phyloP scores from a whole-genome alignment of 306 rosid species.

The Acacia crassicarpa region DNA sequence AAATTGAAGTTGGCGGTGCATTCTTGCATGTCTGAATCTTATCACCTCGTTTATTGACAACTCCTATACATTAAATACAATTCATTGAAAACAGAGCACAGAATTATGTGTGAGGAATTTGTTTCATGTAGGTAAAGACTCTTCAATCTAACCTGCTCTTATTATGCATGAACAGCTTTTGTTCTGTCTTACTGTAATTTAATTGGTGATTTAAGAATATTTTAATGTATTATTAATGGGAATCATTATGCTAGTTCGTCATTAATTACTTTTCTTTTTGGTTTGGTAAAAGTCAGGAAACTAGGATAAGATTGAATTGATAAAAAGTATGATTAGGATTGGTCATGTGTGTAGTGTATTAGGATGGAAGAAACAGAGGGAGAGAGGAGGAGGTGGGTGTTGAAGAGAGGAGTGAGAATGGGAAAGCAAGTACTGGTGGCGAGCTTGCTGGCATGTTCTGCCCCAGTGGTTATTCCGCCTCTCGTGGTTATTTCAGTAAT shows the following conservation, averaged over 20 bases:
- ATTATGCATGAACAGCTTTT: not conserved
- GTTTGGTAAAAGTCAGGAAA: not conserved
- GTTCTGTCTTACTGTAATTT: not conserved
- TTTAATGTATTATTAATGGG: not conserved
- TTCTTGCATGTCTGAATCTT: not conserved
- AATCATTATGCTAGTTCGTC: not conserved
- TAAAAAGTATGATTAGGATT: not conserved
- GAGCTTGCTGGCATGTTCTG: slow-evolving; percentile 58
- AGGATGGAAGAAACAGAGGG: slow-evolving; percentile 57
- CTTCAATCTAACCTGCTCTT: not conserved
- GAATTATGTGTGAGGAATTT: not conserved
- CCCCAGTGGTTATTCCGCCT: slow-evolving; percentile 70
- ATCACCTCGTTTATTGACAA: not conserved
- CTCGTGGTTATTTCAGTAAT: slow-evolving; percentile 64
- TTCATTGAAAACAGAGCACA: not conserved
- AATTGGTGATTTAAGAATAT: not conserved
- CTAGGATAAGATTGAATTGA: not conserved
- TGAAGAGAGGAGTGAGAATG: slow-evolving; percentile 39
- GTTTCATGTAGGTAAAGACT: not conserved
- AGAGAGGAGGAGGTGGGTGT: slow-evolving; percentile 48
- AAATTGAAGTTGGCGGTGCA: not conserved
- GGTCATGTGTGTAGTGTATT: not conserved
- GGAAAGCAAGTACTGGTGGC: slow-evolving; percentile 63
- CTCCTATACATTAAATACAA: not conserved
- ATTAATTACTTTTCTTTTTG: not conserved